phyloP scores from a whole-genome alignment of 345 rosid species.

The Nasturtium officinale region DNA sequence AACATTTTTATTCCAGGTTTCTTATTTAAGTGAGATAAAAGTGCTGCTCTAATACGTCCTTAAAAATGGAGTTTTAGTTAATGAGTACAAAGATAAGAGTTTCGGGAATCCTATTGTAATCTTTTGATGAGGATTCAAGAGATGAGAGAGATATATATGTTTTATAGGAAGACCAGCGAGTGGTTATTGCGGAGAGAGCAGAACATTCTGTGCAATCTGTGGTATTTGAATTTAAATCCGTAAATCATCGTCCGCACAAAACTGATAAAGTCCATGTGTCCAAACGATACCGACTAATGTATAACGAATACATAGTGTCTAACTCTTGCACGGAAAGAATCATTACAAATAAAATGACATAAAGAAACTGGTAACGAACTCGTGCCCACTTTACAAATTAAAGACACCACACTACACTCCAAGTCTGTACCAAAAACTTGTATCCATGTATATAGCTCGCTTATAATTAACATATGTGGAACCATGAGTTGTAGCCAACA shows the following conservation, averaged over 20 bases:
- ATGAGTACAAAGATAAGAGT: too few species aligned
- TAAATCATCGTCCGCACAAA: conserved; percentile 1
- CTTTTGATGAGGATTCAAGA: too few species aligned
- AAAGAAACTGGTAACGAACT: conserved; percentile 39
- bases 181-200: not conserved
- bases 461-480: conserved; percentile 35
- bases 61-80: too few species aligned
- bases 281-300: conserved; percentile 23
- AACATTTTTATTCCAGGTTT: too few species aligned
- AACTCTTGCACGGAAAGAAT: conserved; percentile 42
- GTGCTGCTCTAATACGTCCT: too few species aligned
- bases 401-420: conserved; percentile 38
- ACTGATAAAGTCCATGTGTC: conserved; percentile 22
- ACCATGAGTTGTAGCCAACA: conserved; percentile 26
- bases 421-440: conserved; percentile 29
- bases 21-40: too few species aligned
- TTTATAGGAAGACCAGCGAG: conserved; percentile 10
- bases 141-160: not conserved
- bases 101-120: too few species aligned
- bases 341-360: conserved; percentile 37
- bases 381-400: conserved; percentile 42
- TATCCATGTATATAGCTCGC: conserved; percentile 27
- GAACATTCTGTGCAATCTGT: conserved; percentile 1
- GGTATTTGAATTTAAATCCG: not conserved
- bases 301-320: conserved; percentile 11